Percentiles rank a stretch among this genome's conserved stretches.
Conservation (phyloP, 768 basidiomycete genomes). For the Filobasidium floriforme region DNA sequence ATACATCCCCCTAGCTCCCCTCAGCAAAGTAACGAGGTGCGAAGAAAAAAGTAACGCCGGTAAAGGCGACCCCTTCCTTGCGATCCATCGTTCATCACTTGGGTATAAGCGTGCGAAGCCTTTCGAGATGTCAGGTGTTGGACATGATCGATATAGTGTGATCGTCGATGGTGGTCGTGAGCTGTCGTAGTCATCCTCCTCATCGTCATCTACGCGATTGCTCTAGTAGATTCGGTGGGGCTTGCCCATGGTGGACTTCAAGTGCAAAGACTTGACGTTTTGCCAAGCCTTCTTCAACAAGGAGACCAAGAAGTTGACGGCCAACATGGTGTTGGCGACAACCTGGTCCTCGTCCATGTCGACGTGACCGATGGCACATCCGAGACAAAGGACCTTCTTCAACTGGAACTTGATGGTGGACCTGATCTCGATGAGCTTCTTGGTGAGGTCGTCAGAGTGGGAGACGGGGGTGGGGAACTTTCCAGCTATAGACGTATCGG, state of each 20-base stretch:
- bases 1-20: constrained; percentile 32
- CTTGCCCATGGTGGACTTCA: constrained; percentile 99
- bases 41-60: too few species aligned
- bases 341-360: constrained; percentile 98
- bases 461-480: constrained; percentile 98
- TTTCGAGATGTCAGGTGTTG: constrained; percentile 74
- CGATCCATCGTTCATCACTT: constrained; percentile 43
- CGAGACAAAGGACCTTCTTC: constrained; percentile 92
- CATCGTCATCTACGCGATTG: not conserved
- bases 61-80: too few species aligned
- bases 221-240: constrained; percentile 83
- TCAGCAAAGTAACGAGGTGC: constrained; percentile 25
- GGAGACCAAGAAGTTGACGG: constrained; percentile 99
- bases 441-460: constrained; percentile 76
- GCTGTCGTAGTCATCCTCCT: not conserved
- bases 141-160: constrained; percentile 34
- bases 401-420: constrained; percentile 99
- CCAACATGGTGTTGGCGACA: constrained; percentile 93
- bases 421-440: constrained; percentile 89
- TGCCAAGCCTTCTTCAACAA: constrained; percentile 95
- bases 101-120: constrained; percentile 99
- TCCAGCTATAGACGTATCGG: constrained; percentile 58
- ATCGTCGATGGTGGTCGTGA: constrained; percentile 20
- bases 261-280: constrained; percentile 95
- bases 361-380: constrained; percentile 95